Base-by-base conservation (phyloP, 129 eudicot genomes). In the Saposhnikovia divaricata region DNA sequence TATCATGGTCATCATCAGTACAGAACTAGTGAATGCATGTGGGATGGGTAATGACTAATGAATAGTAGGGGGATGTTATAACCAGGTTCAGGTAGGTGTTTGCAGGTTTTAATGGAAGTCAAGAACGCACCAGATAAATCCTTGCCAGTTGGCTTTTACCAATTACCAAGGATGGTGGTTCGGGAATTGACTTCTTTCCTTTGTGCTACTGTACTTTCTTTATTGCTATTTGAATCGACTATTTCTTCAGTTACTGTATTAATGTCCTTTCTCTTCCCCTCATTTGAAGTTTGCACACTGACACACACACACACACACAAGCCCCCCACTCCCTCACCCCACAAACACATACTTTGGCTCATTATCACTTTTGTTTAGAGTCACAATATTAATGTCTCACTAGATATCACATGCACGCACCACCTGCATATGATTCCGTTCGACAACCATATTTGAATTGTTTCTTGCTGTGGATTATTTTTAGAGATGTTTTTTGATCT, bases 151-250 rank as follows among this genome's bases (percentile, higher is more conserved):
- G 90, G 23, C 61, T 39, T 76, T 74, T 34, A 81, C 81, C 81
- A 68, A 85, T 37, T 81, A 78, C 57, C 84, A 80, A 85, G 85
- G 92, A 84, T 87, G 82, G 78, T 93, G 98, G 98, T 93, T 93
- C 98, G 98, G 98, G 98, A 84, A 89, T 93, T 93, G 98, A 93
- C 98, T 93, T 93, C 89, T 87, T 86, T 44, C 19, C 13, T 43
- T 43, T 44, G 4, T 19, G 74, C 25, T 55, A 19, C n/a, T n/a
- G n/a, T n/a, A n/a, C 63, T 55, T 55, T 55, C 12, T 15, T 65
- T 65, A 19, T 19, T 7, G 15, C 69, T 61, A n/a, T 25, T n/a
- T 59, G 15, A 25, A 61, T 61, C 15, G 6, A 61, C 31, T 61
- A 9, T 61, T n/a, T 61, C 28, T 69, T 14, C 44, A 69, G 0